Base-by-base conservation (phyloP, 371 early-diverging fungal species). In the Mortierella sp. region DNA sequence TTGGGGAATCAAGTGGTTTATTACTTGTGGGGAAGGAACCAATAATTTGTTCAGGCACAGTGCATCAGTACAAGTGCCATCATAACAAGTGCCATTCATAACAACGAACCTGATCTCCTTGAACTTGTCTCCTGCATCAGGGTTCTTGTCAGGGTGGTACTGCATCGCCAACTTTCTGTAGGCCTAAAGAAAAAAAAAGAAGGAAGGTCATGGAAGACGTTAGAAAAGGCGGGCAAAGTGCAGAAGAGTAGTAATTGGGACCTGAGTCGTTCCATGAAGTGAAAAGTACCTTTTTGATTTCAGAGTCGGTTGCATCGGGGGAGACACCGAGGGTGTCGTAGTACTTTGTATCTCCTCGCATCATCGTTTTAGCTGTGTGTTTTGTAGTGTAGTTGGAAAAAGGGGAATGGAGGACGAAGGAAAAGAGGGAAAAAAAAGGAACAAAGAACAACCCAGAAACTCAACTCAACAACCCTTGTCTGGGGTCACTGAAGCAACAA, bases 101-200 rank as follows among this genome's bases (percentile, higher is more conserved):
- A 11, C n/a, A 14, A n/a, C 32, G 76, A 68, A 84, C 84, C 84
- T 94, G 74, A 99, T 91, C 87, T 97, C 95, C 83, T 98, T 97
- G 89, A 99, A 99, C 90, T 96, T 92, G 80, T 93, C 91, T 71
- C 94, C 95, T 49, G 95, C 94, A 54, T 87, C 89, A 27, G 96
- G 93, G 80, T 96, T 95, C 88, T 97, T 97, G 90, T 98, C 99
- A 70, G 97, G 99, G 84, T 99, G 99, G 90, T 96, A 97, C 79
- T 95, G 95, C 76, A 97, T 92, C 38, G 99, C 99, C 55, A 98
- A 87, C 87, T 96, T 97, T 74, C 97, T 93, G 91, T 96, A 99
- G 27, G 97, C 96, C 91, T 96, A 83, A 14, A 2, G 24, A 21
- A 56, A 2, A 38, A 21, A 41, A 3, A 68, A 41, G 21, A 24